phyloP scores from a whole-genome alignment of 192 early-diverging fungal genomes.

The Backusella tarrabulga region DNA sequence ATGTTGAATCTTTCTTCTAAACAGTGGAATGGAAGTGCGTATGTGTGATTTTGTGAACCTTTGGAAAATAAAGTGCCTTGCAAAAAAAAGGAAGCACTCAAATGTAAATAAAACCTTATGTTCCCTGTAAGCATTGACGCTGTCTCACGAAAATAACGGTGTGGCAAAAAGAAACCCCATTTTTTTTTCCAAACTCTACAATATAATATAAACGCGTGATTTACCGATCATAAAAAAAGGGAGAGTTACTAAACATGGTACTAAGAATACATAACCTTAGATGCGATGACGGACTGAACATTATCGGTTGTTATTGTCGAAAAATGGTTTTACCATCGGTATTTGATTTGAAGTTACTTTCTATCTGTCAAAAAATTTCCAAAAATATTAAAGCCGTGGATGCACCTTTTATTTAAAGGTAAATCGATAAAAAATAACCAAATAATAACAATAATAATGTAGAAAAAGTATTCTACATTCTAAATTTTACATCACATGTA shows the following conservation, averaged over 20 bases:
- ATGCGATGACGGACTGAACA: not conserved
- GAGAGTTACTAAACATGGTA: not conserved
- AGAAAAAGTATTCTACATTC: not conserved
- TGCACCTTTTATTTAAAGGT: not conserved
- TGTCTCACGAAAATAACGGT: not conserved
- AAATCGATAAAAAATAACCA: not conserved
- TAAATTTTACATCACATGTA: not conserved
- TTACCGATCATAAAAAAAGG: not conserved
- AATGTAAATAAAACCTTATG: not conserved
- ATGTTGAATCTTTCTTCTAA: not conserved
- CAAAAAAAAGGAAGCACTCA: not conserved
- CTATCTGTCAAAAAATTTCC: not conserved
- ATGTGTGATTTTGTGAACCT: not conserved
- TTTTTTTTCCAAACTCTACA: not conserved
- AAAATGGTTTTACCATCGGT: not conserved
- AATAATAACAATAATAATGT: not conserved
- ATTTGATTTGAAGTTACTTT: not conserved
- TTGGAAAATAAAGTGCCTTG: slow-evolving; percentile 1
- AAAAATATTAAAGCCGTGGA: not conserved
- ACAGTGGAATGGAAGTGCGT: not conserved
- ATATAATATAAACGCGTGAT: not conserved
- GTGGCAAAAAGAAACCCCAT: not conserved
- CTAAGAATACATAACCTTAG: too few relatives aligned
- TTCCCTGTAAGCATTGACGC: not conserved
- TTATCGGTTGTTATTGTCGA: too few relatives aligned